Evolutionary conservation across 352 stramenopile species (phyloP).

Genomic region (Plasmopara viticola): DNA sequence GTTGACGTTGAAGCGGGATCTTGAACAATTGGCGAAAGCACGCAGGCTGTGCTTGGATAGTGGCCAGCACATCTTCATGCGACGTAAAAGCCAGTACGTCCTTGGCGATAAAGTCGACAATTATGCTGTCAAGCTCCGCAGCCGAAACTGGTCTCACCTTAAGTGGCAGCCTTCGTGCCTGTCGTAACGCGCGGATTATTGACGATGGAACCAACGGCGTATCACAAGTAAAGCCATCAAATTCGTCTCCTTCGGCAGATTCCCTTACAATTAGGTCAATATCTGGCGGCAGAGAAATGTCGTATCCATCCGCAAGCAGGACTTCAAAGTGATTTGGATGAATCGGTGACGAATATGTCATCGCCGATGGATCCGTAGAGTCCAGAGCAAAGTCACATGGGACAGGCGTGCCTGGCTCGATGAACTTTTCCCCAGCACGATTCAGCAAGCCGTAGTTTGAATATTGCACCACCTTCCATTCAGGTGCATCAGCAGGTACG

Average conservation of each 20-base stretch:
- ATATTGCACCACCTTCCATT: neutral
- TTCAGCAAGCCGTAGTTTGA: neutral
- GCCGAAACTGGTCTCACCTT: neutral
- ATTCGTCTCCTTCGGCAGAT: neutral
- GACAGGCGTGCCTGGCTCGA: neutral
- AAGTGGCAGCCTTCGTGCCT: neutral
- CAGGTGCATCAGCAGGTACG: neutral
- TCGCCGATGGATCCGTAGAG: neutral
- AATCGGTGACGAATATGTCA: neutral
- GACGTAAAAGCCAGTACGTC: neutral
- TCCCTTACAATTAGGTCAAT: too few relatives aligned
- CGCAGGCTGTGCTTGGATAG: neutral
- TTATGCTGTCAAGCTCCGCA: neutral
- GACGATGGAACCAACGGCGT: neutral
- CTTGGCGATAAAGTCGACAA: neutral
- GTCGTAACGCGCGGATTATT: neutral
- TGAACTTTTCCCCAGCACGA: neutral
- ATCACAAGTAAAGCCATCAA: neutral
- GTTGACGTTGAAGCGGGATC: neutral
- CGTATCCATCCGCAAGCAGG: neutral
- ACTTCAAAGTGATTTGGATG: neutral
- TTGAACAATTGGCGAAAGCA: neutral
- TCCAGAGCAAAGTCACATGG: neutral
- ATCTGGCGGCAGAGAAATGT: neutral
- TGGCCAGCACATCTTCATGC: conserved; percentile 1